Evolutionary conservation across 768 basidiomycete species (phyloP), one percentile per base, ranked within the genome.

Genomic region (Daedaleopsis nitida): DNA sequence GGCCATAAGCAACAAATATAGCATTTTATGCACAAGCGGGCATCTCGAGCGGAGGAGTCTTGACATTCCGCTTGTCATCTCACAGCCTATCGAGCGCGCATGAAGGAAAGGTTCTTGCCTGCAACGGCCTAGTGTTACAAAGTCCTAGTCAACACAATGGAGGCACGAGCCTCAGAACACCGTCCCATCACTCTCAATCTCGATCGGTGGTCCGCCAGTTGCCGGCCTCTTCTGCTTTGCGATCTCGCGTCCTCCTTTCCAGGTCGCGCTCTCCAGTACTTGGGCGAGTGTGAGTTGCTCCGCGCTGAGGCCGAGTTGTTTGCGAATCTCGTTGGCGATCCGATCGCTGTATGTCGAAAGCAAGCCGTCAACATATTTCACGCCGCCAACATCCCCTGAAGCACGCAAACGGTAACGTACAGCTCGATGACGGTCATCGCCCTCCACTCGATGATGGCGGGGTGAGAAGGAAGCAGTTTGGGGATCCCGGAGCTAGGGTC

Each of bases 181-280:
- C 1, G 92, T 94, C 2, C 92, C 92, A 62, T 94, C 92, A 61
- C 91, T 92, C 61, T 86, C 82, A 59, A 94, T 92, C 61, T 92
- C 91, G 67, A 94, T 91, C 1, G 92, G 92, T 0, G 92, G 93
- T 0, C 94, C 94, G 8, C 90, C 87, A 0, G 84, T 87, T 45
- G 80, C 77, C 0, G 88, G 89, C 5, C 96, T 77, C 72, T 84
- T 87, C 71, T 80, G 74, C 71, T 87, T 90, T 3, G 96, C 96
- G 42, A 98, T 92, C 75, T 96, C 94, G 5, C 96, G 80, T 4
- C 96, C 96, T 1, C 94, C 94, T 70, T 96, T 96, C 96, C 96
- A 99, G 0, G 95, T 98, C 1, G 95, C 96, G 53, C 88, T 87
- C 75, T 98, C 96, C 37, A 99, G 78, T 0, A 98, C 86, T 72